Evolutionary conservation across 441 rosid species (phyloP), one percentile per base, ranked within the genome.

Genomic region (Aleurites moluccanus): DNA sequence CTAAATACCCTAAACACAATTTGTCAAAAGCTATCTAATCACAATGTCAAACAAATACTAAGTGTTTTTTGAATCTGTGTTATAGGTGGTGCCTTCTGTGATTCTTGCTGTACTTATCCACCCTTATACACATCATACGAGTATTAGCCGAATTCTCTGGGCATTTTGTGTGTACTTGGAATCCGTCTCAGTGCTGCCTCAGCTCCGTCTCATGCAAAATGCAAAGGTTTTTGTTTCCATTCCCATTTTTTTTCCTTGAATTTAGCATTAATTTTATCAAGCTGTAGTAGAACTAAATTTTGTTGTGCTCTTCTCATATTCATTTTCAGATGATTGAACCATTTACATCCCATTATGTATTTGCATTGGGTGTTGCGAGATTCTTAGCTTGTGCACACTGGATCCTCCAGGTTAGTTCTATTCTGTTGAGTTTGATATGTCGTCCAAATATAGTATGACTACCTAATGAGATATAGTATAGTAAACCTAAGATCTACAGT

Each of bases 151-250:
- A 73, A 42, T 82, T 69, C 59, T 88, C 50, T 94, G 93, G 89
- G 96, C 96, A 2, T 89, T 94, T 67, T 81, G 87, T 27, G 87
- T 27, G 59, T 90, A 83, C 72, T 44, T 86, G 27, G 96, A 94
- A 74, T 81, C 94, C 28, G 87, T 94, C 74, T 90, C 97, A 9
- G 94, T 92, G 73, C 76, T 88, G 73, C 98, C 98, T 75, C 98
- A 94, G 80, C 92, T 94, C 78, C 89, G 96, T 0, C 77, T 92
- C 70, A 93, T 93, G 92, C 96, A 90, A 57, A 94, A 90, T 56
- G 92, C 91, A 18, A 90, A 89, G 92, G 98, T 93, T 18, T 61
- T 6, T n/a, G 9, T 60, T 18, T 72, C 49, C 23, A 10, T 18
- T 20, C 0, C 16, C 13, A 1, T 0, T 35, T 10, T 69, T 18